These are phyloP conservation scores for Cryoendolithus antarcticus DNA, from an alignment of 2,329 filamentous ascomycete species.

Conservation along the genomic window DNA sequence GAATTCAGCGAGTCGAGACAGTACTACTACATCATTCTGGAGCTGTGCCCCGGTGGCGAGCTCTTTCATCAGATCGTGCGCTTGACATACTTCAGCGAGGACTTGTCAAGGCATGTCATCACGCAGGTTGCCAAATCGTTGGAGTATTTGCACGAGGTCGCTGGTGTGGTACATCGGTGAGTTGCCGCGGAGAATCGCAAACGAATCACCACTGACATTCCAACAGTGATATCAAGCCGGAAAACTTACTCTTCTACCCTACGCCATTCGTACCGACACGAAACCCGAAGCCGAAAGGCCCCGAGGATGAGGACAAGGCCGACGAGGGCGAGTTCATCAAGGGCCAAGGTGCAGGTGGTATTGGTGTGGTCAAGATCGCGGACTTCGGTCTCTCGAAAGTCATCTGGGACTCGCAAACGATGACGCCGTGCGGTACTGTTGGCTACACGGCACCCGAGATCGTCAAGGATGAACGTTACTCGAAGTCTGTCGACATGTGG, in stretches of 20 bases:
- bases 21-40: conserved; percentile 95
- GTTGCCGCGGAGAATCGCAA: conserved; percentile 19
- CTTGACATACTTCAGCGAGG: conserved; percentile 95
- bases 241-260: conserved; percentile 89
- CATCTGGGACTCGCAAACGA: conserved; percentile 95
- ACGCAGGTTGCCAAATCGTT: conserved; percentile 87
- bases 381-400: conserved; percentile 97
- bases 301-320: conserved; percentile 92
- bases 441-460: conserved; percentile 98
- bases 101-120: conserved; percentile 89
- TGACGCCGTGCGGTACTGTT: conserved; percentile 98
- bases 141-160: conserved; percentile 87
- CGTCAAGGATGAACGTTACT: conserved; percentile 97
- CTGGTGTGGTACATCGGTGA: conserved; percentile 92
- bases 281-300: conserved; percentile 63
- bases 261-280: conserved; percentile 70
- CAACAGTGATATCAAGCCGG: conserved; percentile 86
- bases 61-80: conserved; percentile 97
- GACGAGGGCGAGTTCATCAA: conserved; percentile 89
- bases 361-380: conserved; percentile 91
- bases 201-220: conserved; percentile 22
- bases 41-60: conserved; percentile 89
- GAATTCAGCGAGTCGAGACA: conserved; percentile 88
- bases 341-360: conserved; percentile 75
- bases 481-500: conserved; percentile 99